Base-by-base conservation (phyloP, 371 early-diverging fungal species). In the Mortierella sp. region DNA sequence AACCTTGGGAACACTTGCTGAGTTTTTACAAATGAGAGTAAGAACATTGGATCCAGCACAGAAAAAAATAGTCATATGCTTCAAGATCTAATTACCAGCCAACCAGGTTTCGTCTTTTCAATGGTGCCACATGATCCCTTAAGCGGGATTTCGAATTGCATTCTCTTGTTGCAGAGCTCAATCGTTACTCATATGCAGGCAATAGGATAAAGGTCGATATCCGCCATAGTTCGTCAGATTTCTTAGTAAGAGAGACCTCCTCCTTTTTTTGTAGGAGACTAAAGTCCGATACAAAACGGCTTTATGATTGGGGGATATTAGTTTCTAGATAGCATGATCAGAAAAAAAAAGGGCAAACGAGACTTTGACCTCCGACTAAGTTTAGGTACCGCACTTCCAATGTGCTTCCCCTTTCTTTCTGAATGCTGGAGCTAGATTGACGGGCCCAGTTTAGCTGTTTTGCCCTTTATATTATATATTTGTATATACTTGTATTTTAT, bases 371-470 rank as follows among this genome's bases (percentile, higher is more conserved):
- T 40, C 48, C 41, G 24, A 47, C 47, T 43, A n/a, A 41, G 19
- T 13, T 19, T 3, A 3, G 16, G 16, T 24, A 28, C 8, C 36
- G 36, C 36, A n/a, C 40, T 11, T 38, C 19, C 19, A 50, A n/a
- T 45, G 15, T 45, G 45, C 4, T 4, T 15, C 16, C 45, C 45
- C 16, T 45, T 45, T 45, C 45, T 45, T 11, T 11, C 6, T 36
- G 21, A 28, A 13, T 40, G 19, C 33, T 41, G 33, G 64, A 58
- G 40, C 10, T 40, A 50, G 45, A 59, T 60, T 45, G 68, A 58
- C 32, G 11, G 36, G 32, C n/a, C 15, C 22, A 36, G 19, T 72
- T 72, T 72, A 21, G 73, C 73, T 72, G 73, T 72, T 72, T 72
- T 45, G 73, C 73, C 73, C 58, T 43, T 65, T 48, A 58, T 71